phyloP scores from a whole-genome alignment of 2,329 filamentous ascomycete species.

The Ampelomyces quisqualis region DNA sequence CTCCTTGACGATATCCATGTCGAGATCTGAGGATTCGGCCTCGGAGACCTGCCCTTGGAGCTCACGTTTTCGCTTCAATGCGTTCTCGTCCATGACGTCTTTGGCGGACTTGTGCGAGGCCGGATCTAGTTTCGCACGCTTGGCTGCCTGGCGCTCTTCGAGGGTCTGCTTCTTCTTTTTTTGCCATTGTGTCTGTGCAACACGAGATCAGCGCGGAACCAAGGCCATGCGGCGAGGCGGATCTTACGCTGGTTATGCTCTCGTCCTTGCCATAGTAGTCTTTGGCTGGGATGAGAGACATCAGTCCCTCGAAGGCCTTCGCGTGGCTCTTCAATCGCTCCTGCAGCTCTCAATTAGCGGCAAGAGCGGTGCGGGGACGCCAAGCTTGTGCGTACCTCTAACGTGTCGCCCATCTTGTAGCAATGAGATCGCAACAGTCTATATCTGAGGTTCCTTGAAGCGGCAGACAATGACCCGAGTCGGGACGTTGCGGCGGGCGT shows the following conservation, averaged over 20 bases:
- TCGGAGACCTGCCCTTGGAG: slow-evolving; percentile 58
- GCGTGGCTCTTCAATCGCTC: slow-evolving; percentile 59
- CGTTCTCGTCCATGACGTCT: slow-evolving; percentile 87
- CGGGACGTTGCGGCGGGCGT: slow-evolving; percentile 16
- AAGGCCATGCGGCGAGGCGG: slow-evolving; percentile 6
- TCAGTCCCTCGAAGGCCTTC: slow-evolving; percentile 79
- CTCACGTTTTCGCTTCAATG: slow-evolving; percentile 70
- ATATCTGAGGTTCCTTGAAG: background rate
- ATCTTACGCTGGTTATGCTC: slow-evolving; percentile 66
- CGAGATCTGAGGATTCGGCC: slow-evolving; percentile 35
- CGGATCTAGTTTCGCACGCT: slow-evolving; percentile 86
- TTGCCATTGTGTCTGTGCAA: slow-evolving; percentile 90
- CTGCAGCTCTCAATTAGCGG: slow-evolving; percentile 43
- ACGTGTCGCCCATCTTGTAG: slow-evolving; percentile 43
- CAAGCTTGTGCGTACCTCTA: slow-evolving; percentile 41
- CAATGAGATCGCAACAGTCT: background rate
- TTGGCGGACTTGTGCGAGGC: slow-evolving; percentile 88
- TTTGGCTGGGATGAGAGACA: slow-evolving; percentile 86
- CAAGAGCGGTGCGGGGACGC: slow-evolving; percentile 22
- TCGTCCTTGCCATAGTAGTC: slow-evolving; percentile 83
- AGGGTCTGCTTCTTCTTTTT: slow-evolving; percentile 94
- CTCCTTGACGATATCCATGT: slow-evolving; percentile 41
- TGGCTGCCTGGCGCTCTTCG: slow-evolving; percentile 62
- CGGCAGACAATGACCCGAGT: slow-evolving; percentile 10
- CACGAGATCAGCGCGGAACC: slow-evolving; percentile 12